Evolutionary conservation across 768 basidiomycete genomes (phyloP), one percentile per base, ranked within the genome.

Genomic region (Vishniacozyma victoriae): DNA sequence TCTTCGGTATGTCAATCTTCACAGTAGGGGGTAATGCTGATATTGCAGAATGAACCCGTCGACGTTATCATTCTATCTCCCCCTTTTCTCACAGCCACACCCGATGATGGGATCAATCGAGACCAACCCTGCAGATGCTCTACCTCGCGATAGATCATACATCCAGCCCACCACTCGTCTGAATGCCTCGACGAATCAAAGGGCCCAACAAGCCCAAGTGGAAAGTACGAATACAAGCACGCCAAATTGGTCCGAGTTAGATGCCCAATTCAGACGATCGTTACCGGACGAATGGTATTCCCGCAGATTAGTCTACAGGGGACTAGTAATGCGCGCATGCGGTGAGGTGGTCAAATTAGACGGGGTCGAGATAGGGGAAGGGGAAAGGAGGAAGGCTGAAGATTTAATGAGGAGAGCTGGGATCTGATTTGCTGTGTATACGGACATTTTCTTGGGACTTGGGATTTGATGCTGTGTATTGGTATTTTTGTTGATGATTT

Each of bases 21-120:
- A n/a, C 19, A 36, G 7, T n/a, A 16, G 5, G 5, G 9, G 24
- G 16, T 2, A 23, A 38, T 19, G 31, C 31, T 51, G 42, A 39
- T 42, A 18, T 22, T 16, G 19, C 48, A 75, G 84, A 72, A 95
- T 96, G 90, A 99, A 99, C 67, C 92, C 95, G 45, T 89, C 86
- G 59, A 96, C 92, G 16, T 82, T 96, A 11, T 87, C 87, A 5
- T 93, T 89, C 85, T 97, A 99, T 72, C 78, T 95, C 26, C 90
- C 95, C 19, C 74, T 96, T 50, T 77, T 91, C 43, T 48, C 41
- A 18, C 15, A 44, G 35, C 15, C 47, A 29, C 35, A 37, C 27
- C 35, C 46, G 14, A 19, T 55, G 19, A 22, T 33, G 19, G 16
- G 38, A 5, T 25, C 38, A 35, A 19, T 47, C 27, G 46, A 33